Conservation (phyloP, 768 basidiomycete genomes). For the Rubroboletus satanas region DNA sequence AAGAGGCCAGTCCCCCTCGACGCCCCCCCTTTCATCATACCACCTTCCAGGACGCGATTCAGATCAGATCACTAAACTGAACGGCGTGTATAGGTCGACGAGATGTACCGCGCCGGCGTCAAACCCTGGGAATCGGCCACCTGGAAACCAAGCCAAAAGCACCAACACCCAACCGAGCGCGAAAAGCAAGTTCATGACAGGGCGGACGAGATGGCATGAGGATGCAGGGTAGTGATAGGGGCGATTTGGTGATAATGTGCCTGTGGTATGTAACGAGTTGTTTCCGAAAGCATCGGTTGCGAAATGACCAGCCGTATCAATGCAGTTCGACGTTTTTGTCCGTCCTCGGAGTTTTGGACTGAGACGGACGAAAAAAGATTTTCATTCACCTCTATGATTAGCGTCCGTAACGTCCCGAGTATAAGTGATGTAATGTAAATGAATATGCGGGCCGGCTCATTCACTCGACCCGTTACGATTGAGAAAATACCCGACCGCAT, state of each 20-base stretch:
- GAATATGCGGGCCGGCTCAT: background rate
- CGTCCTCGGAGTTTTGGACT: background rate
- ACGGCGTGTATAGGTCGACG: conserved; percentile 52
- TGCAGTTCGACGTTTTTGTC: background rate
- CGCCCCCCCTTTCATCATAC: background rate
- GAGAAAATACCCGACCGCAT: conserved; percentile 95
- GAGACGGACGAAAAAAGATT: background rate
- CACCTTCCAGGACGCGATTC: too few species aligned
- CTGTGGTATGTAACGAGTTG: background rate
- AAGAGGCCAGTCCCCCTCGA: conserved; percentile 46
- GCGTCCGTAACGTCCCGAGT: background rate
- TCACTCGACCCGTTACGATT: conserved; percentile 1
- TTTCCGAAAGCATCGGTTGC: background rate
- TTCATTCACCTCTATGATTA: background rate
- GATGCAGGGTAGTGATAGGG: too few species aligned
- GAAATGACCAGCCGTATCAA: too few species aligned
- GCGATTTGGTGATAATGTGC: too few species aligned
- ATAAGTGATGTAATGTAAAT: background rate
- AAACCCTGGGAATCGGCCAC: conserved; percentile 58
- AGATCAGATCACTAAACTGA: background rate
- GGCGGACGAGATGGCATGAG: background rate
- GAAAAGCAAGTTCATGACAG: background rate
- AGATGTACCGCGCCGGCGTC: conserved; percentile 62
- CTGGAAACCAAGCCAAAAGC: conserved; percentile 51
- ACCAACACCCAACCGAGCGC: conserved; percentile 6